Evolutionary conservation across 805 yeast species (phyloP), one percentile per base, ranked within the genome.

Genomic region (Huiozyma sinensis): DNA sequence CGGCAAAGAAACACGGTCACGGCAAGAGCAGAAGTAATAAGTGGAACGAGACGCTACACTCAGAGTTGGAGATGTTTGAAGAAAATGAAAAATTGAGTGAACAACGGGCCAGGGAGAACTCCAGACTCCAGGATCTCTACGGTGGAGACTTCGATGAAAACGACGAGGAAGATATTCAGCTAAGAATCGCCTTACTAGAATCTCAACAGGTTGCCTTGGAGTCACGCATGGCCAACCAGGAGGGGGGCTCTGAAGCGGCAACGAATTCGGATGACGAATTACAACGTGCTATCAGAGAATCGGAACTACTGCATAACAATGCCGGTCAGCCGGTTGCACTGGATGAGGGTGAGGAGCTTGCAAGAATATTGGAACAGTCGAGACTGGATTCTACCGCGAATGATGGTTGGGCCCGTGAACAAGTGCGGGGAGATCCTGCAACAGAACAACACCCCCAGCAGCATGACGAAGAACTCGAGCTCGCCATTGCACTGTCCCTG

Each of bases 141-240:
- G 60, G 62, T 42, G 65, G 65, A 28, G 61, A 56, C 43, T 36
- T 58, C 5, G 37, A 34, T 8, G 30, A 39, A 4, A 11, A 8
- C 11, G 63, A 61, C 33, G 63, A 60, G 29, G 65, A 63, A 17
- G 61, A 62, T 28, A 39, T 58, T 7, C 63, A 60, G 38, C 44
- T 62, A 36, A 47, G 53, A 41, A 62, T 63, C 39, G 67, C 67
- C 2, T 39, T 63, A 28, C 47, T 63, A 51, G 67, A 63, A 44
- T 63, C 67, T 2, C 53, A 53, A 43, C 42, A 50, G 31, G 33
- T 29, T 9, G 27, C 3, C 4, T 9, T 10, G 13, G 37, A n/a
- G 10, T 32, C 34, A 32, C 24, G 24, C 24, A 17, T 17, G 24
- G 4, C 2, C 24, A 17, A 17, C 24, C 24, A 17, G 24, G 31